Percentiles rank a stretch among this genome's conserved stretches.
These are phyloP conservation scores for Aspergillus sp. DNA, from an alignment of 2,329 filamentous ascomycete genomes.

Conservation along the genomic window DNA sequence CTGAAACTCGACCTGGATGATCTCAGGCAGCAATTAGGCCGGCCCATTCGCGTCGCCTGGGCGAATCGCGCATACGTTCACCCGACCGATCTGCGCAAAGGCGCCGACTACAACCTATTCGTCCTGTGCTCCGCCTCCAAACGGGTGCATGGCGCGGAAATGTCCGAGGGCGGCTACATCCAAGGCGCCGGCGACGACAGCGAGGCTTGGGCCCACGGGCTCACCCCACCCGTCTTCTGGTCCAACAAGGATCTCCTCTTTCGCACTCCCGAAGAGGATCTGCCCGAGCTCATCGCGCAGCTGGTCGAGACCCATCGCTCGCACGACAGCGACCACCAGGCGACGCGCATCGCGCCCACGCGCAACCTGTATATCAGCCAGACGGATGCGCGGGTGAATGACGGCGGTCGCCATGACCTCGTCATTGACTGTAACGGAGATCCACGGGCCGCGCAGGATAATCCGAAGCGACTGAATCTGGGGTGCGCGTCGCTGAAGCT, in stretches of 20 bases:
- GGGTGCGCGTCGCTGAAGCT: constrained; percentile 69
- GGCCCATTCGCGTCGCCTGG: constrained; percentile 77
- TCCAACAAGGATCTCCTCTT: constrained; percentile 60
- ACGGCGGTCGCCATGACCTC: constrained; percentile 44
- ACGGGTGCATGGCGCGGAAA: constrained; percentile 65
- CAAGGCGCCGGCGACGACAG: constrained; percentile 94
- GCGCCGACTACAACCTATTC: constrained; percentile 65
- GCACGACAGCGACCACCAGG: constrained; percentile 18
- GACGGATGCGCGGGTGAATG: constrained; percentile 27
- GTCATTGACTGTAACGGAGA: constrained; percentile 40
- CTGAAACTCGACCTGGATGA: constrained; percentile 60
- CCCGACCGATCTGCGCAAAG: constrained; percentile 42
- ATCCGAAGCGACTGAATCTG: constrained; percentile 49
- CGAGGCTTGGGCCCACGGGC: constrained; percentile 83
- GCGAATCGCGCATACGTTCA: constrained; percentile 65
- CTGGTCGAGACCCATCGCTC: constrained; percentile 34
- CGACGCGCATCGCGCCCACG: constrained; percentile 36
- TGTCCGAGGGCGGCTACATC: constrained; percentile 73
- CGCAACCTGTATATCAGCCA: constrained; percentile 34
- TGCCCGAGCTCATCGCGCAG: constrained; percentile 51
- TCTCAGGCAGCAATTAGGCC: constrained; percentile 58
- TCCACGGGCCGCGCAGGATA: constrained; percentile 33
- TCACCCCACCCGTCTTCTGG: constrained; percentile 83
- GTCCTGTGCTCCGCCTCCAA: constrained; percentile 84
- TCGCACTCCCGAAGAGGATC: constrained; percentile 61